phyloP scores from a whole-genome alignment of 176 grass and related monocot genomes.

The Alloteropsis semialata region DNA sequence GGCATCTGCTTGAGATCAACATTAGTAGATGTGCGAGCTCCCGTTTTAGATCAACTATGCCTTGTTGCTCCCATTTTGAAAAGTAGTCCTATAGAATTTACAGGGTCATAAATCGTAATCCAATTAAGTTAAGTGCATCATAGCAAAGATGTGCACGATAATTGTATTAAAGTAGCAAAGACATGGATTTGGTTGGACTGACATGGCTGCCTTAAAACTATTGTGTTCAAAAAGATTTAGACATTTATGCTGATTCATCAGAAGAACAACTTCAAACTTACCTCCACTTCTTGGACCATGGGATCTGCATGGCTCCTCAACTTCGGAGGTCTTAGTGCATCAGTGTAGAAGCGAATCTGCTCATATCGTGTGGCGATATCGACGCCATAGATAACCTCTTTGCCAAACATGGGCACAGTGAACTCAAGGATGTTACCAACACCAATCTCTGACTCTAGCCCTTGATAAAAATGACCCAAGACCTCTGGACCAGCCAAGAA shows the following conservation, averaged over 20 bases:
- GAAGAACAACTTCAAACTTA: background rate
- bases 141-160: background rate
- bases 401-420: slow-evolving; percentile 10
- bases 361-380: background rate
- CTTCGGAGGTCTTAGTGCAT: background rate
- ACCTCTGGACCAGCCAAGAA: background rate
- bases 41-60: slow-evolving; percentile 39
- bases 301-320: background rate
- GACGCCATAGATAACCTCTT: slow-evolving; percentile 12
- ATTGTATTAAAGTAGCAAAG: too few species aligned
- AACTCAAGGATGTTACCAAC: background rate
- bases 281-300: slow-evolving; percentile 14
- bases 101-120: too few species aligned
- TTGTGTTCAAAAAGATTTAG: too few species aligned
- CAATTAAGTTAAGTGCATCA: too few species aligned
- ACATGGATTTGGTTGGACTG: too few species aligned
- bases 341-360: background rate
- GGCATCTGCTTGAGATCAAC: slow-evolving; percentile 34
- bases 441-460: background rate
- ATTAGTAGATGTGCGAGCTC: background rate
- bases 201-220: too few species aligned
- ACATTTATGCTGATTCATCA: too few species aligned
- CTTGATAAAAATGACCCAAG: background rate
- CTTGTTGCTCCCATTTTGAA: background rate
- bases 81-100: background rate